These are phyloP conservation scores for Euptelea pleiosperma DNA, from an alignment of 164 flowering plant species.

Conservation along the genomic window DNA sequence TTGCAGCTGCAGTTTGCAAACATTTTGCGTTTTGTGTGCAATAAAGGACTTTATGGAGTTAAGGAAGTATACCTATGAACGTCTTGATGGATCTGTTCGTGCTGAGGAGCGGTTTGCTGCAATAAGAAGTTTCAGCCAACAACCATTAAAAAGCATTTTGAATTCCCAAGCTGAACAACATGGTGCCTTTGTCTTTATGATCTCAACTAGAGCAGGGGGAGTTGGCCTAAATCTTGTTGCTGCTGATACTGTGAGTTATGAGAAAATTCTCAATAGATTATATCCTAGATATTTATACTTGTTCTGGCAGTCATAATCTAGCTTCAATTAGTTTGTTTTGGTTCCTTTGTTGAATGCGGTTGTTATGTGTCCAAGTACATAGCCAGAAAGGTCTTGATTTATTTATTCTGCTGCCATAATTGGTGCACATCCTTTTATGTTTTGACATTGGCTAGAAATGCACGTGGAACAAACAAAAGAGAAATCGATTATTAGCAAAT, in stretches of 20 bases:
- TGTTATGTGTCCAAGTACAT: too few species aligned
- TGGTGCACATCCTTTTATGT: too few species aligned
- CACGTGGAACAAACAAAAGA: too few species aligned
- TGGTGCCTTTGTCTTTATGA: constrained; percentile 79
- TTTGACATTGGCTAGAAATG: too few species aligned
- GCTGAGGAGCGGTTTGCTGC: constrained; percentile 99
- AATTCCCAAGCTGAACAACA: constrained; percentile 24
- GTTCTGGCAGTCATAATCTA: too few species aligned
- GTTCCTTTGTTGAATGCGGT: too few species aligned
- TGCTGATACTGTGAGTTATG: constrained; percentile 88
- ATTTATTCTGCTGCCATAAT: too few species aligned
- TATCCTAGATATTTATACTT: too few species aligned
- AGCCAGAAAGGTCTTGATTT: too few species aligned
- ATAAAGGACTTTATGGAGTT: constrained; percentile 83
- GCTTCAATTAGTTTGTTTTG: too few species aligned
- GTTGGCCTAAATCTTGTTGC: constrained; percentile 96
- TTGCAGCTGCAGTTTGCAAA: background rate
- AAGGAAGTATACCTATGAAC: constrained; percentile 78
- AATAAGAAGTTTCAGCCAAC: constrained; percentile 72
- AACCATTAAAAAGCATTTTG: constrained; percentile 21
- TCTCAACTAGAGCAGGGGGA: constrained; percentile 96
- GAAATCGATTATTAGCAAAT: too few species aligned
- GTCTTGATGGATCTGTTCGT: constrained; percentile 95
- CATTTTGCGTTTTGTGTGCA: background rate
- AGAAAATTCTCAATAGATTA: background rate